phyloP scores from a whole-genome alignment of 352 stramenopile genomes.

The Globisporangium yorkense region DNA sequence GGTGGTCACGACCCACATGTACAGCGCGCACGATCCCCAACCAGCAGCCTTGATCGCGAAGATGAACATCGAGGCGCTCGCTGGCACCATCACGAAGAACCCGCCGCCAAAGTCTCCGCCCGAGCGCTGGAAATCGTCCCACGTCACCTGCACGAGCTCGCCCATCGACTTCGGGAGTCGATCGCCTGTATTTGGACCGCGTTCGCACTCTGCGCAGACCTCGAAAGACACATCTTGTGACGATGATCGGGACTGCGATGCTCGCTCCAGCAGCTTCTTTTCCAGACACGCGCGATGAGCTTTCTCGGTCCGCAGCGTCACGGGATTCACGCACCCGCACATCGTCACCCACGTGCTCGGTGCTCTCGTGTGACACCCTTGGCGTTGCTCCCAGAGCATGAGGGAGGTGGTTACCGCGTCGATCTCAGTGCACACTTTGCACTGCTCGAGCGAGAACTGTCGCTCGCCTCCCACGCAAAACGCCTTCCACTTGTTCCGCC shows the following conservation, averaged over 20 bases:
- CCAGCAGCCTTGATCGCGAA: slow-evolving; percentile 24
- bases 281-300: slow-evolving; percentile 37
- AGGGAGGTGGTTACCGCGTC: slow-evolving; percentile 22
- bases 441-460: slow-evolving; percentile 27
- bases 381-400: slow-evolving; percentile 20
- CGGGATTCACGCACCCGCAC: slow-evolving; percentile 29
- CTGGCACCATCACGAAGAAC: slow-evolving; percentile 39
- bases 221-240: neutral
- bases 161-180: slow-evolving; percentile 21
- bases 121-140: slow-evolving; percentile 22
- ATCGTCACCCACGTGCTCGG: slow-evolving; percentile 39
- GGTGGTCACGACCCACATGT: slow-evolving; percentile 27
- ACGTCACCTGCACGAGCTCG: slow-evolving; percentile 26
- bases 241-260: neutral
- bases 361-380: slow-evolving; percentile 20
- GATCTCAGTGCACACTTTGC: slow-evolving; percentile 25
- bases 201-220: slow-evolving; percentile 15
- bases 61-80: slow-evolving; percentile 25
- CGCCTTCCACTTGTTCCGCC: slow-evolving; percentile 19
- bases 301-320: slow-evolving; percentile 16
- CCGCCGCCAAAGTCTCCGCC: slow-evolving; percentile 31
- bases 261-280: neutral
- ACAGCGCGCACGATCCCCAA: slow-evolving; percentile 27
- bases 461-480: slow-evolving; percentile 22
- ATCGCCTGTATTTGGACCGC: slow-evolving; percentile 1